Evolutionary conservation across 768 basidiomycete genomes (phyloP), one percentile per base, ranked within the genome.

Genomic region (Naematelia aurantialba): DNA sequence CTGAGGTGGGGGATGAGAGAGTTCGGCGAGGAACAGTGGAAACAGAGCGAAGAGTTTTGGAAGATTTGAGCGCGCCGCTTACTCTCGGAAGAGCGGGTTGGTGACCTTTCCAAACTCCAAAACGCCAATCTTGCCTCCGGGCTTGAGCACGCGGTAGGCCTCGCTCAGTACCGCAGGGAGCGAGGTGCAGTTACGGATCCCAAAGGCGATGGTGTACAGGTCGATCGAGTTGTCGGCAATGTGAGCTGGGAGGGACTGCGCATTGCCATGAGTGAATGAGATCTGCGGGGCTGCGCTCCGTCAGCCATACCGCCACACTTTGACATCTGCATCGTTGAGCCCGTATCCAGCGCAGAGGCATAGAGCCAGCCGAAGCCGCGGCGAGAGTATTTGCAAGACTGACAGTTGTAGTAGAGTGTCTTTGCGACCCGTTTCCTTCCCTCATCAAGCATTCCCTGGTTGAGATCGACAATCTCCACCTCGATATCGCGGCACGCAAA

Each of bases 341-440:
- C n/a, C n/a, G n/a, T n/a, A n/a, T n/a, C n/a, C n/a, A n/a, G n/a
- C n/a, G n/a, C n/a, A n/a, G n/a, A n/a, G n/a, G n/a, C n/a, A n/a
- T n/a, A n/a, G n/a, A n/a, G n/a, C n/a, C n/a, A n/a, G n/a, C n/a
- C n/a, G 31, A 39, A 8, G 30, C 47, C 24, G 29, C 4, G 31
- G 19, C 5, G 53, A 42, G 4, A 27, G 25, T 5, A 55, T 5
- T 12, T 19, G 30, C n/a, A 34, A 85, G 78, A 67, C 78, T 64
- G 68, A 97, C 94, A 94, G 70, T 89, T 90, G 78, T 98, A 88
- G 77, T 98, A 99, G 88, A 99, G 93, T 0, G 94, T 98, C 82
- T 89, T 87, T 68, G 91, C 92, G 77, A 97, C 91, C 45, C 92
- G 81, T 71, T 83, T 87, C 77, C 84, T 83, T 1, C 96, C 96